Evolutionary conservation across 345 rosid genomes (phyloP).

Genomic region (Brassica rapa): DNA sequence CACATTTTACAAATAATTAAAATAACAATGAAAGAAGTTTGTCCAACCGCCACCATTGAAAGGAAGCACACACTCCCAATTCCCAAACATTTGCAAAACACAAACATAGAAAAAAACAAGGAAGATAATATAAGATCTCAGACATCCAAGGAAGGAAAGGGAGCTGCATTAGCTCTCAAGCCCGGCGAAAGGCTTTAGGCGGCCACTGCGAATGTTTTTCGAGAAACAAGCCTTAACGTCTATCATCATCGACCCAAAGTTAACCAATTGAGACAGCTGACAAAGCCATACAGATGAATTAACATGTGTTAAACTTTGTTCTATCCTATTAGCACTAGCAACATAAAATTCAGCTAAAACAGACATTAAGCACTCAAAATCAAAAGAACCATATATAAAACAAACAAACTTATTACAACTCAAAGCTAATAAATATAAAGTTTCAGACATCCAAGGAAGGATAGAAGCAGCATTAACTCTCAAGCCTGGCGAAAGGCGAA

Average conservation of each 20-base stretch:
- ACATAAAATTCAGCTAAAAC: not conserved
- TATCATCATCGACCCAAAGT: not conserved
- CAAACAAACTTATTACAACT: not conserved
- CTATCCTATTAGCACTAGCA: not conserved
- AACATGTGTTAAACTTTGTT: not conserved
- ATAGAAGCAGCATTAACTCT: constrained; percentile 55
- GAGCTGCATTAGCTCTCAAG: not conserved
- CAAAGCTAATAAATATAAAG: not conserved
- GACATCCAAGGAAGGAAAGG: constrained; percentile 46
- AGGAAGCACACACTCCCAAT: too few relatives aligned
- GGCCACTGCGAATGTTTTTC: constrained; percentile 79
- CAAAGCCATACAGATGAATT: not conserved
- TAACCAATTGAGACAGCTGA: not conserved
- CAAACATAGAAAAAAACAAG: too few relatives aligned
- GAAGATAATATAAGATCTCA: not conserved
- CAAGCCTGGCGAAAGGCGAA: constrained; percentile 70
- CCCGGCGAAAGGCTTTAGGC: constrained; percentile 64
- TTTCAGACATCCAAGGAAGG: constrained; percentile 66
- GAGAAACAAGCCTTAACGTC: constrained; percentile 62
- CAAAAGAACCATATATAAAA: not conserved
- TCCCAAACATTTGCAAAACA: too few relatives aligned
- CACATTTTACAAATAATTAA: too few relatives aligned
- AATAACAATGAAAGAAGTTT: too few relatives aligned
- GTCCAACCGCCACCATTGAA: not conserved
- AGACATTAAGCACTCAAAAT: not conserved